Base-by-base conservation (phyloP, 2,329 filamentous ascomycete genomes). In the Tolypocladium capitatum region DNA sequence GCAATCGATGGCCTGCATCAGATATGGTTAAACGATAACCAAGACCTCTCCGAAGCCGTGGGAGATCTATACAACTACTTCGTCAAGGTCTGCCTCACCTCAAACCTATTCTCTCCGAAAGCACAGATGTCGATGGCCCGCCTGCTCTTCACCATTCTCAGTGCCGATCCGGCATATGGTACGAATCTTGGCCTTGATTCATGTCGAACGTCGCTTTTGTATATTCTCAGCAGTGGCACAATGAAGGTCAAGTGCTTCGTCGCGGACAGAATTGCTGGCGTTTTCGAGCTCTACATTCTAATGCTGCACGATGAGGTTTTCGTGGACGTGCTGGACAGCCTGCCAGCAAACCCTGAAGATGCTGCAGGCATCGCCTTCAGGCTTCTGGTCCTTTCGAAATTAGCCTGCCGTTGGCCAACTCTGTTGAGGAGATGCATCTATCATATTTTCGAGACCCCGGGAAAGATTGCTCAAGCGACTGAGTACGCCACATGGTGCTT, bases 361-460 rank as follows among this genome's bases (percentile, higher is more conserved):
- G 67, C 74, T 13, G 90, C 96, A 63, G 91, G 89, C 0, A 91
- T 97, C 55, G 86, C 88, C 0, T 77, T 94, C 53, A 82, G 92
- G 6, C 68, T 97, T 3, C 78, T 86, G 52, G 78, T 87, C 9
- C 69, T 97, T 11, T 79, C 84, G 1, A 80, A 81, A 48, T 69
- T 98, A 49, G 92, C 86, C 24, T 86, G 87, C 30, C 69, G 73
- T 45, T 97, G 91, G 86, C 82, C 88, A 50, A 94, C 90, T 0
- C 72, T 97, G 20, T 73, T 96, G 40, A 83, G 90, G 46, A 81
- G 85, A 53, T 89, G 88, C 54, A 85, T 94, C 18, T 98, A 96
- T 62, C 85, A 92, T 62, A 89, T 97, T 21, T 95, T 97, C 56
- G 92, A 97, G 62, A 88, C 84, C 0, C 86, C 90, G 2, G 87